phyloP scores from a whole-genome alignment of 148 eudicot species.

The Rheum nobile region DNA sequence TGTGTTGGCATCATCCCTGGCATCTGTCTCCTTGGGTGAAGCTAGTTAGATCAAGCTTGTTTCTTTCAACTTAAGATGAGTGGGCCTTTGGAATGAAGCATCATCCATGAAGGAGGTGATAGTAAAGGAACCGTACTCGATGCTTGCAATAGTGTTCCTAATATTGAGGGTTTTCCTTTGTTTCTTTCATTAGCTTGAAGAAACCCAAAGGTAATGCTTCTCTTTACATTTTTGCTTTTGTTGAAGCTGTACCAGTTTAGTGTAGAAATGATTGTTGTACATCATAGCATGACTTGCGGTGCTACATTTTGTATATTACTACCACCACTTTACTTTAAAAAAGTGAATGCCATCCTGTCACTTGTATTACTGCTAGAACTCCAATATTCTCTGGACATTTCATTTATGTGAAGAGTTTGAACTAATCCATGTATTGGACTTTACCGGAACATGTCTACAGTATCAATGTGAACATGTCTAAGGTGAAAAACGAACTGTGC shows the following conservation, averaged over 20 bases:
- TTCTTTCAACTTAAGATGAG: slow-evolving; percentile 9
- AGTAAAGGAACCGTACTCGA: no score
- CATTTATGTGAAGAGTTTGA: neutral
- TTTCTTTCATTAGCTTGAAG: neutral
- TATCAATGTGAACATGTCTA: no score
- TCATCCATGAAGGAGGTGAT: no score
- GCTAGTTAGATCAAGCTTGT: slow-evolving; percentile 26
- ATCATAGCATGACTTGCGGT: neutral
- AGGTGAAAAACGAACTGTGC: no score
- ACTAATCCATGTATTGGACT: neutral
- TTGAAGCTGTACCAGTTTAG: neutral
- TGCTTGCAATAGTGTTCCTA: no score
- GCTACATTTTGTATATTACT: neutral
- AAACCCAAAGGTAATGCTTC: neutral
- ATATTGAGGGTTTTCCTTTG: no score
- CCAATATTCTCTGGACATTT: neutral
- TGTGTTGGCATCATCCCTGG: slow-evolving; percentile 71
- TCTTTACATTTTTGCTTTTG: neutral
- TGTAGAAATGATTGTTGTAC: neutral
- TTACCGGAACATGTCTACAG: neutral
- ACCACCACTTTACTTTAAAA: neutral
- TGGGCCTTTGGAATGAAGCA: no score
- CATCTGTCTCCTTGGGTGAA: slow-evolving; percentile 56
- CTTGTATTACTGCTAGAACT: neutral
- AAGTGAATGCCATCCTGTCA: neutral